A percentile compares a stretch with the other conserved stretches of the same genome.
Evolutionary conservation across 73 alveolate genomes (phyloP).

Genomic region (Blepharisma japonicum): DNA sequence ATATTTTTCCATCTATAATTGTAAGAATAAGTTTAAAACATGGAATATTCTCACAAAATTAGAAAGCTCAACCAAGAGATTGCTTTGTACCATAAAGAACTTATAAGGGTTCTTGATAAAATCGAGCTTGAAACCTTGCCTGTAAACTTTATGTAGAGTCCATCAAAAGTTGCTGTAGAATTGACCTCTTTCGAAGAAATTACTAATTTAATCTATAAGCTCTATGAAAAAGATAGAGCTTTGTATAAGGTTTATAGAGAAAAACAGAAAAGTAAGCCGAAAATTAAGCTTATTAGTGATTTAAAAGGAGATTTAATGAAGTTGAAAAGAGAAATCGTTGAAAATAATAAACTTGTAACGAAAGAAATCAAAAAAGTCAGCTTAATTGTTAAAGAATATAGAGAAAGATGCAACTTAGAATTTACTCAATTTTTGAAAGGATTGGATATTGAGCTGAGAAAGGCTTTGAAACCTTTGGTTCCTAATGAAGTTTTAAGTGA

Average conservation of each 20-base stretch:
- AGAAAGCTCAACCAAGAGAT: not conserved
- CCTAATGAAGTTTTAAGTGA: not conserved
- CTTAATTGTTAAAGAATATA: slow-evolving; percentile 1
- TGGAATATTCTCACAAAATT: not conserved
- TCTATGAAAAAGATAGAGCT: slow-evolving; percentile 2
- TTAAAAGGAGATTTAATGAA: slow-evolving; percentile 10
- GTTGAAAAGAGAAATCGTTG: not conserved
- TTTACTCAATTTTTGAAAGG: not conserved
- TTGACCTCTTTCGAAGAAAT: slow-evolving; percentile 3
- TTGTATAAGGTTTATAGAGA: not conserved
- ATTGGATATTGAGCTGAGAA: slow-evolving; percentile 18
- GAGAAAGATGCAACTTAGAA: not conserved
- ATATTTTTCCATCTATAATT: slow-evolving; percentile 21
- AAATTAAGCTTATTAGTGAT: not conserved
- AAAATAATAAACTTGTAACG: not conserved
- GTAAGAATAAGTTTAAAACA: not conserved
- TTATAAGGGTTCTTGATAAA: not conserved
- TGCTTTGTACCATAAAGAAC: slow-evolving; percentile 10
- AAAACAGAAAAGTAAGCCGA: not conserved
- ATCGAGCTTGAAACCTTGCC: slow-evolving; percentile 10
- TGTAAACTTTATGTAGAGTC: not conserved
- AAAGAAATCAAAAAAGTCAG: slow-evolving; percentile 20
- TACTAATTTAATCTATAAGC: not conserved
- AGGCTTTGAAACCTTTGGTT: slow-evolving; percentile 27
- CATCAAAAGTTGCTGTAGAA: slow-evolving; percentile 22